Evolutionary conservation across 2,329 filamentous ascomycete species (phyloP).

Genomic region (Cercospora sp.): DNA sequence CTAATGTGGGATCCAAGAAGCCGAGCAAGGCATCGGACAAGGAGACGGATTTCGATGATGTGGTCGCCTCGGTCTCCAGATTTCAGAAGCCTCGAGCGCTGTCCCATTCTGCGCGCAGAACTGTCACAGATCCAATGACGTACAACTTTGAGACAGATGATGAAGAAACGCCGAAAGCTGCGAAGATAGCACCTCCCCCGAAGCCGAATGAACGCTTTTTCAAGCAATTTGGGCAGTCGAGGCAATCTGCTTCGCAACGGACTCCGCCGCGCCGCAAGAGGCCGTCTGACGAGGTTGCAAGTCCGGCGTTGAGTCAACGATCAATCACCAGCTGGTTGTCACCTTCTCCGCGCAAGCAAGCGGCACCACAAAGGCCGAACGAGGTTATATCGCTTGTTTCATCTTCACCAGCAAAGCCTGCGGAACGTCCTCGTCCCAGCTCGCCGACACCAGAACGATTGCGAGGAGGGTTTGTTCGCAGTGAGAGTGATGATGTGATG

Average conservation of each 20-base stretch:
- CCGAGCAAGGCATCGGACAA: conserved; percentile 1
- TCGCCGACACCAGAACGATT: conserved; percentile 26
- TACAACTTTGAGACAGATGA: conserved; percentile 14
- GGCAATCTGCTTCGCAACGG: neutral
- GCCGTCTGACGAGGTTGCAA: conserved; percentile 31
- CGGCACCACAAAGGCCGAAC: neutral
- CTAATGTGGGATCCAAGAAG: conserved; percentile 13
- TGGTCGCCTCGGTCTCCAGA: conserved; percentile 14
- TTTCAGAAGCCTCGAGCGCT: conserved; percentile 18
- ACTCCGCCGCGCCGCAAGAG: conserved; percentile 35
- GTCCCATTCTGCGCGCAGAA: neutral
- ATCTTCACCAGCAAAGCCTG: conserved; percentile 29
- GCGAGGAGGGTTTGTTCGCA: conserved; percentile 18
- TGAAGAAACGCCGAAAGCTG: conserved; percentile 21
- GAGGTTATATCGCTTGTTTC: conserved; percentile 37
- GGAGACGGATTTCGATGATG: neutral
- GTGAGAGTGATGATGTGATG: neutral
- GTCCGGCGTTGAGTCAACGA: conserved; percentile 29
- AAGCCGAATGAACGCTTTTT: neutral
- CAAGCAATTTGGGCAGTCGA: conserved; percentile 4
- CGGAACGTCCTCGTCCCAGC: conserved; percentile 10
- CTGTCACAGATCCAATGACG: neutral
- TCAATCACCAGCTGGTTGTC: conserved; percentile 34
- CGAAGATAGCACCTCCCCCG: neutral
- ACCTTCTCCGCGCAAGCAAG: conserved; percentile 31